Base-by-base conservation (phyloP, 2,329 filamentous ascomycete species). In the Simplicillium aogashimaense region DNA sequence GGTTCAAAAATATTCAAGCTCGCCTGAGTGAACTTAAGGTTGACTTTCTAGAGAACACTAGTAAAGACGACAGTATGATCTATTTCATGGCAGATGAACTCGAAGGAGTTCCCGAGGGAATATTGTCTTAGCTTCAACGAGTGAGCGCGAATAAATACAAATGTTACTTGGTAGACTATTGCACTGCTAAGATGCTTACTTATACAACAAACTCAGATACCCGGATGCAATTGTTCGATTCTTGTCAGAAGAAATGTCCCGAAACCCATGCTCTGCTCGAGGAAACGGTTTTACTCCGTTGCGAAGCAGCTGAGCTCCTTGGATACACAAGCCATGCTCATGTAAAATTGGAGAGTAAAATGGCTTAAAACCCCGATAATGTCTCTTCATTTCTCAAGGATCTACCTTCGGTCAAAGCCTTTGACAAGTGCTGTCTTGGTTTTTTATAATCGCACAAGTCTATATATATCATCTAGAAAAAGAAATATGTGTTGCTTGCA, bases 11-110 rank as follows among this genome's bases (percentile, higher is more conserved):
- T 7, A 39, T 39, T 15, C 16, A 34, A 16, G 10, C 11, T 15
- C 37, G 37, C 16, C 30, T 39, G 29, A 39, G 37, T 30, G 34
- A 34, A 17, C 16, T 33, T n/a, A 20, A 32, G 11, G 18, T 30
- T 16, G 29, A 32, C 14, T 35, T 5, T 20, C 37, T 13, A 17
- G 12, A 39, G 11, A 39, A 32, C 16, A 18, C 33, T 10, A 14
- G 29, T 13, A 11, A 4, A 8, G 15, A 29, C 7, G 34, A 17
- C 4, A 32, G 34, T 16, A n/a, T 20, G 3, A 16, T 29, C 13
- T 28, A 28, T 10, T 39, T 39, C 8, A 16, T n/a, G 13, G 8
- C 28, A n/a, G 11, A 15, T 9, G 37, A 39, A 18, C 30, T 39
- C 7, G 37, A 39, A 4, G 18, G 37, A 3, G 37, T 38, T 5